Percentiles rank a stretch among this genome's conserved stretches.
Evolutionary conservation across 1,284 basidiomycete genomes (phyloP).

Genomic region (Melampsora americana): DNA sequence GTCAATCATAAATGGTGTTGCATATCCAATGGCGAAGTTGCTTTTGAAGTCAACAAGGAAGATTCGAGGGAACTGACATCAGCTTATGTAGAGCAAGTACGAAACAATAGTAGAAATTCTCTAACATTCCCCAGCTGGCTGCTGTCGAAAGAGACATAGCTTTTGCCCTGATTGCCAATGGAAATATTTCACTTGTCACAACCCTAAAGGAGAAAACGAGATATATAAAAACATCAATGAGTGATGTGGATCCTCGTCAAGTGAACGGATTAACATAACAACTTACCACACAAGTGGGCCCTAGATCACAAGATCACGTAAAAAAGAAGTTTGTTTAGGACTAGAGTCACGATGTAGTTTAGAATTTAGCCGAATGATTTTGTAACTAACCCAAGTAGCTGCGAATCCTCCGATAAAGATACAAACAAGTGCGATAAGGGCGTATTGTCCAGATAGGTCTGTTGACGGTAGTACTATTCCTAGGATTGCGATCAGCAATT

Average conservation of each 20-base stretch:
- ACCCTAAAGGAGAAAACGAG: neutral
- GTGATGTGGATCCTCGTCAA: neutral
- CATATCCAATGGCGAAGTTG: neutral
- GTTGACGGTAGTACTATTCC: neutral
- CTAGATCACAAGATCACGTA: neutral
- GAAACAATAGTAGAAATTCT: neutral
- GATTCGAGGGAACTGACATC: neutral
- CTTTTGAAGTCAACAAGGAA: neutral
- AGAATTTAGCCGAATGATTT: neutral
- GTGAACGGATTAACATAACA: neutral
- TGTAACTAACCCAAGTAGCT: neutral
- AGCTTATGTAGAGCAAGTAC: no score
- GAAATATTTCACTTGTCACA: neutral
- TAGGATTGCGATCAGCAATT: neutral
- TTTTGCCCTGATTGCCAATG: constrained; percentile 1
- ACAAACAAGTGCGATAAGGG: constrained; percentile 1
- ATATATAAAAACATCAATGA: neutral
- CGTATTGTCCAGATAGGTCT: neutral
- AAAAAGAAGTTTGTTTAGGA: constrained; percentile 28
- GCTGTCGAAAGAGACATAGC: constrained; percentile 12
- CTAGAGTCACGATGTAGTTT: neutral
- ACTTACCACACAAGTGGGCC: constrained; percentile 7
- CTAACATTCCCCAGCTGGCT: constrained; percentile 2
- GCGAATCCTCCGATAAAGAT: constrained; percentile 2
- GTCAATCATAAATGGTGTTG: neutral